phyloP scores from a whole-genome alignment of 345 rosid species.

The Trapa bicornis region DNA sequence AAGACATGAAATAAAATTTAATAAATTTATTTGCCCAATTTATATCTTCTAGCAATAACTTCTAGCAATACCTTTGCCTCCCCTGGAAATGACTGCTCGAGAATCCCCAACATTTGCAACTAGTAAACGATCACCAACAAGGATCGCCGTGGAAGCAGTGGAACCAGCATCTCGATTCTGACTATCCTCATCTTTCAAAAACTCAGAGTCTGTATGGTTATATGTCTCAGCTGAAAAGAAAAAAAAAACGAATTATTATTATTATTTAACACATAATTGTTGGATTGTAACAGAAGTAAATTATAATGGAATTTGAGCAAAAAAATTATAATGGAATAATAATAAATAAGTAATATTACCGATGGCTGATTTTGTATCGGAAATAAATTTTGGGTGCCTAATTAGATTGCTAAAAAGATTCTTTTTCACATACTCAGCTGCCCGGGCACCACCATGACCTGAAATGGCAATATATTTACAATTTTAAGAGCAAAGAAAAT shows the following conservation, averaged over 20 bases:
- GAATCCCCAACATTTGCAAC: slow-evolving; percentile 99
- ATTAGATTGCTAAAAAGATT: slow-evolving; percentile 92
- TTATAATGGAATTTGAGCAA: too few relatives aligned
- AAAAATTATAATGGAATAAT: too few relatives aligned
- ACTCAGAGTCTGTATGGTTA: slow-evolving; percentile 82
- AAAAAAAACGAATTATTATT: too few relatives aligned
- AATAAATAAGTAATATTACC: slow-evolving; percentile 22
- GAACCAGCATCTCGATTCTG: slow-evolving; percentile 99
- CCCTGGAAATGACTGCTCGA: slow-evolving; percentile 94
- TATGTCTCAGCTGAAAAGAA: slow-evolving; percentile 73
- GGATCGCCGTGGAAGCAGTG: slow-evolving; percentile 94
- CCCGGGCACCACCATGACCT: slow-evolving; percentile 99
- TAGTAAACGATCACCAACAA: slow-evolving; percentile 83
- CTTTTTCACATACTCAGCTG: slow-evolving; percentile 95
- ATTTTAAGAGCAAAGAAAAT: background rate
- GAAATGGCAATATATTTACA: slow-evolving; percentile 8
- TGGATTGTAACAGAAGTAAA: too few relatives aligned
- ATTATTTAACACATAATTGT: too few relatives aligned
- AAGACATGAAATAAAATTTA: background rate
- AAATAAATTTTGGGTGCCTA: slow-evolving; percentile 85
- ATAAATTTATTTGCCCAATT: too few relatives aligned
- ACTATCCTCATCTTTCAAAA: slow-evolving; percentile 76
- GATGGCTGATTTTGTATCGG: slow-evolving; percentile 90
- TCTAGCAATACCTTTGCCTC: slow-evolving; percentile 60
- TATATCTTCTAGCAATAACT: too few relatives aligned